Conservation (phyloP, 2,329 filamentous ascomycete species). For the Coleophoma cylindrospora region DNA sequence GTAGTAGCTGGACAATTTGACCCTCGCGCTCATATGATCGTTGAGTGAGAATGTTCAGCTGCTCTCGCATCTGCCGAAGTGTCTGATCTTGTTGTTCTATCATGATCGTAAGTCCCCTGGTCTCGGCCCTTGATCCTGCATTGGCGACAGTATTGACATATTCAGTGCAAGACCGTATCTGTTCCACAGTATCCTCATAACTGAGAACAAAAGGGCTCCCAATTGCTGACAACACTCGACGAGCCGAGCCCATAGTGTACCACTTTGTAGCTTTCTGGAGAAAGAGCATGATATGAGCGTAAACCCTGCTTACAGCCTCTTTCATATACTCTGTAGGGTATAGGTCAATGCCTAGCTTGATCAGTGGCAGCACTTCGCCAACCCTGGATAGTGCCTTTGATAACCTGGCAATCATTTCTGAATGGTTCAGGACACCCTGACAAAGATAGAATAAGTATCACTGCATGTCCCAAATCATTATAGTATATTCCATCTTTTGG, state of each 20-base stretch:
- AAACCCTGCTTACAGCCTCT: slow-evolving; percentile 12
- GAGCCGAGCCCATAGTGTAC: slow-evolving; percentile 12
- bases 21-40: neutral
- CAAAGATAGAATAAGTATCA: neutral
- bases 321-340: slow-evolving; percentile 14
- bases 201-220: slow-evolving; percentile 12
- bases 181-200: slow-evolving; percentile 11
- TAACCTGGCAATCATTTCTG: slow-evolving; percentile 8
- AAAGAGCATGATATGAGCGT: slow-evolving; percentile 19
- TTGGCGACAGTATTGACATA: slow-evolving; percentile 10
- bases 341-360: slow-evolving; percentile 6
- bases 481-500: slow-evolving; percentile 4
- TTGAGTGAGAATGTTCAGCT: neutral
- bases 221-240: slow-evolving; percentile 10
- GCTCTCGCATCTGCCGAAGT: slow-evolving; percentile 4
- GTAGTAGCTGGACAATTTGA: neutral
- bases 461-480: slow-evolving; percentile 3
- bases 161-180: slow-evolving; percentile 8
- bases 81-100: neutral
- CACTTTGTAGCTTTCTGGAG: slow-evolving; percentile 12
- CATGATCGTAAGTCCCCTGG: slow-evolving; percentile 2
- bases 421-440: slow-evolving; percentile 14
- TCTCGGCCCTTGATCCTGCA: slow-evolving; percentile 11
- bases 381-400: slow-evolving; percentile 13
- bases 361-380: slow-evolving; percentile 12